phyloP scores from a whole-genome alignment of 176 grass and related monocot genomes.

The Raddia guianensis region DNA sequence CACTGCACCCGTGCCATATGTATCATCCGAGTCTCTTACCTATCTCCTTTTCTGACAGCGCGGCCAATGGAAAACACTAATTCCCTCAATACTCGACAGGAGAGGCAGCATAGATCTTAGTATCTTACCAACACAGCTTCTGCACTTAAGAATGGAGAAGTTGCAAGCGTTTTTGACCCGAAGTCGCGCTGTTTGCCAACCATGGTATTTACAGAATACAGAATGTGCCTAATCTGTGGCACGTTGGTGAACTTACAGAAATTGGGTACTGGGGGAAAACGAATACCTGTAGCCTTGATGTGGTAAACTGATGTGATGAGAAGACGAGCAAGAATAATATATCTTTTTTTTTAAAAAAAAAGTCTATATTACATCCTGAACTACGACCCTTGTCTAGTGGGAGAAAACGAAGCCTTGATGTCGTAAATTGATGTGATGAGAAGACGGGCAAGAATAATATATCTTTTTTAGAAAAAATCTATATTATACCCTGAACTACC shows the following conservation, averaged over 20 bases:
- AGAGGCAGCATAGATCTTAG: not conserved
- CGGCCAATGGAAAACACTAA: not conserved
- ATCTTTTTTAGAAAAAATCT: too few species aligned
- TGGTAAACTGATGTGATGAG: conserved; percentile 17
- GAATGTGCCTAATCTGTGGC: not conserved
- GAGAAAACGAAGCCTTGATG: not conserved
- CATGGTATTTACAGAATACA: not conserved
- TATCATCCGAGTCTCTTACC: not conserved
- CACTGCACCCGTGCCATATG: conserved; percentile 5
- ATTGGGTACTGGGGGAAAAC: not conserved
- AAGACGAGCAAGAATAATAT: conserved; percentile 20
- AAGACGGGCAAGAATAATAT: conserved; percentile 27
- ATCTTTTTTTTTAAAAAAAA: too few species aligned
- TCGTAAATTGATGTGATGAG: conserved; percentile 10
- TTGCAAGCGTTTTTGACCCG: conserved; percentile 31
- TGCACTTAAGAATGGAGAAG: not conserved
- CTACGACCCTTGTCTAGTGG: too few species aligned
- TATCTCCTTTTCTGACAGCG: not conserved
- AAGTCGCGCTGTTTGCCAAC: conserved; percentile 8
- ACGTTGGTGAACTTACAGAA: conserved; percentile 7
- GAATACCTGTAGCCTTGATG: not conserved
- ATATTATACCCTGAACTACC: too few species aligned
- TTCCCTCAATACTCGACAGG: not conserved
- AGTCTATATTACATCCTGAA: too few species aligned
- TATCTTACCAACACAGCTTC: not conserved